Percentiles rank a stretch among this genome's conserved stretches.
phyloP scores from a whole-genome alignment of 2,329 filamentous ascomycete genomes.

The Bipolaris sorokiniana region DNA sequence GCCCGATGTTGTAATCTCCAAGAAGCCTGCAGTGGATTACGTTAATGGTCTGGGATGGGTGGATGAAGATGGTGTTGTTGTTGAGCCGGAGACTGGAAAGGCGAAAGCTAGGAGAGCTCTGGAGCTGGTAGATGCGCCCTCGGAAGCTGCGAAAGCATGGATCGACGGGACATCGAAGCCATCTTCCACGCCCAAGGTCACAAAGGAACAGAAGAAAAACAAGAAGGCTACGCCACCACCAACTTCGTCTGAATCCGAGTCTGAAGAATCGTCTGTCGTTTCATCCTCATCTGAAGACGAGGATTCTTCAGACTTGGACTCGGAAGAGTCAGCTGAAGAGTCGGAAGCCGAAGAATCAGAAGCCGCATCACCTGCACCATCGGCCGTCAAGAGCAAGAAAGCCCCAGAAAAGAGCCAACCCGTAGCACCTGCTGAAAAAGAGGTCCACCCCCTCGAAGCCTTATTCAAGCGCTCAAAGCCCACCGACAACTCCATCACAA shows the following conservation, averaged over 20 bases:
- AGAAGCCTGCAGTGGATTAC: slow-evolving; percentile 66
- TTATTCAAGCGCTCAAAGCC: slow-evolving; percentile 78
- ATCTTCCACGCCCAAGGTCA: slow-evolving; percentile 21
- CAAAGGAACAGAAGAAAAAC: slow-evolving; percentile 28
- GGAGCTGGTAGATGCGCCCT: slow-evolving; percentile 40
- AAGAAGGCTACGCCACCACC: slow-evolving; percentile 36
- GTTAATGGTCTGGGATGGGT: slow-evolving; percentile 90
- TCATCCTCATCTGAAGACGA: slow-evolving; percentile 46
- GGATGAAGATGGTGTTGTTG: slow-evolving; percentile 75
- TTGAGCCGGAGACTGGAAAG: slow-evolving; percentile 62
- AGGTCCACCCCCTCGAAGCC: slow-evolving; percentile 85
- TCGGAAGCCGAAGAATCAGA: slow-evolving; percentile 24
- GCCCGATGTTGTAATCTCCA: slow-evolving; percentile 52
- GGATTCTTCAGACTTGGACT: slow-evolving; percentile 27
- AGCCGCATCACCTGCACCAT: slow-evolving; percentile 19
- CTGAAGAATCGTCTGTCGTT: slow-evolving; percentile 44
- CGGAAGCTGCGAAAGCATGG: slow-evolving; percentile 29
- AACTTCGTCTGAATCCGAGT: slow-evolving; percentile 33
- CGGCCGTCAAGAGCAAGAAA: slow-evolving; percentile 16
- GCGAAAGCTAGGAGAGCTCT: slow-evolving; percentile 42
- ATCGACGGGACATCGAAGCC: slow-evolving; percentile 26
- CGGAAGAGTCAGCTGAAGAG: slow-evolving; percentile 24
- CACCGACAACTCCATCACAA: slow-evolving; percentile 35
- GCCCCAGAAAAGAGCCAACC: slow-evolving; percentile 22
- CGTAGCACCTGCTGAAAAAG: slow-evolving; percentile 36